Conservation (phyloP, 306 rosid genomes). For the Mimosa bimucronata region DNA sequence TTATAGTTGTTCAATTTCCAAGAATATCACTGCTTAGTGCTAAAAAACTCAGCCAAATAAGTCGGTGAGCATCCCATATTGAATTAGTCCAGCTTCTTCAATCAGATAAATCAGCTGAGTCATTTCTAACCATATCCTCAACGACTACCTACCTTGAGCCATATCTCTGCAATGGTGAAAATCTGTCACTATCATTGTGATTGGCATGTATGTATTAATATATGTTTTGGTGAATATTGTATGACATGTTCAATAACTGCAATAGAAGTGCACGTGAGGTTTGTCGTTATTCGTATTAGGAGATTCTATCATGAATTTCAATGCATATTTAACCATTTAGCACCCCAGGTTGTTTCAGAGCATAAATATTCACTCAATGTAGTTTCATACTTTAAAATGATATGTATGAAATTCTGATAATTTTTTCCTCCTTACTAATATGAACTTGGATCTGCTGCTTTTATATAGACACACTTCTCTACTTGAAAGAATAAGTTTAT, state of each 20-base stretch:
- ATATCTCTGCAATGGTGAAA: background rate
- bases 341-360: background rate
- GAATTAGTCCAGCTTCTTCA: background rate
- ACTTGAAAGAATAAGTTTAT: constrained; percentile 5
- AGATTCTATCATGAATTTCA: constrained; percentile 10
- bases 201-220: background rate
- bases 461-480: background rate
- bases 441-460: background rate
- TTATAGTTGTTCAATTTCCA: background rate
- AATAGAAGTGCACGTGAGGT: background rate
- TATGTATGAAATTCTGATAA: background rate
- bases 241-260: constrained; percentile 1
- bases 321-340: background rate
- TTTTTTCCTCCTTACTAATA: background rate
- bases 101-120: background rate
- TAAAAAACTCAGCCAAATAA: background rate
- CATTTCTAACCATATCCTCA: background rate
- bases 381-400: background rate
- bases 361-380: background rate
- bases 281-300: background rate
- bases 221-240: constrained; percentile 2
- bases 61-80: background rate
- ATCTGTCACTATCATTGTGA: background rate
- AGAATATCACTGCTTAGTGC: background rate
- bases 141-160: background rate